Percentiles rank a stretch among this genome's conserved stretches.
phyloP scores from a whole-genome alignment of 2,329 filamentous ascomycete species.

The Paraconiothyrium brasiliense region DNA sequence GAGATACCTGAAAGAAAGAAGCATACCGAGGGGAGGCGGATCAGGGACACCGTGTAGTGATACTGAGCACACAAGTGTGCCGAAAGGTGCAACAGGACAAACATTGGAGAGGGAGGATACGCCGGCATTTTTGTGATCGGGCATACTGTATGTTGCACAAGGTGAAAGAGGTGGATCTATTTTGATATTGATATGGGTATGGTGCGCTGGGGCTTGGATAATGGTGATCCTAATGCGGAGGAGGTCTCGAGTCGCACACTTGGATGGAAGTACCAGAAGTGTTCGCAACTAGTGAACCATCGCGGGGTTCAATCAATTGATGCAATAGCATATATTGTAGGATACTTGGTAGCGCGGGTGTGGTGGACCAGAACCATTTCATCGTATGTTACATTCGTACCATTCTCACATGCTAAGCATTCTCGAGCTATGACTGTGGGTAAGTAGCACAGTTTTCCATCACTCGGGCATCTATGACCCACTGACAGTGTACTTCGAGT shows the following conservation, averaged over 20 bases:
- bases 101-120: slow-evolving; percentile 33
- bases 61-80: slow-evolving; percentile 4
- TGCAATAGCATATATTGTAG: not conserved
- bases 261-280: not conserved
- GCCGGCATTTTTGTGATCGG: slow-evolving; percentile 31
- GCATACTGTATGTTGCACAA: not conserved
- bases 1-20: slow-evolving; percentile 38
- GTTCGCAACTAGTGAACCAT: not conserved
- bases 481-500: slow-evolving; percentile 38
- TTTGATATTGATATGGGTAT: not conserved
- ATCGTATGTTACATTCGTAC: not conserved
- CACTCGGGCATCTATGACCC: not conserved
- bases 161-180: not conserved
- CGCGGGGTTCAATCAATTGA: not conserved
- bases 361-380: not conserved
- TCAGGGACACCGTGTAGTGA: slow-evolving; percentile 24
- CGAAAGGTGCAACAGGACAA: slow-evolving; percentile 18
- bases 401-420: not conserved
- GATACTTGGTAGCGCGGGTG: not conserved
- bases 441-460: not conserved
- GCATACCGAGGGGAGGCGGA: slow-evolving; percentile 20
- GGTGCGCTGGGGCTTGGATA: not conserved
- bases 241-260: not conserved
- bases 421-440: not conserved
- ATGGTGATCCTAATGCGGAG: not conserved